Evolutionary conservation across 345 rosid genomes (phyloP).

Genomic region (Rubroshorea leprosula): DNA sequence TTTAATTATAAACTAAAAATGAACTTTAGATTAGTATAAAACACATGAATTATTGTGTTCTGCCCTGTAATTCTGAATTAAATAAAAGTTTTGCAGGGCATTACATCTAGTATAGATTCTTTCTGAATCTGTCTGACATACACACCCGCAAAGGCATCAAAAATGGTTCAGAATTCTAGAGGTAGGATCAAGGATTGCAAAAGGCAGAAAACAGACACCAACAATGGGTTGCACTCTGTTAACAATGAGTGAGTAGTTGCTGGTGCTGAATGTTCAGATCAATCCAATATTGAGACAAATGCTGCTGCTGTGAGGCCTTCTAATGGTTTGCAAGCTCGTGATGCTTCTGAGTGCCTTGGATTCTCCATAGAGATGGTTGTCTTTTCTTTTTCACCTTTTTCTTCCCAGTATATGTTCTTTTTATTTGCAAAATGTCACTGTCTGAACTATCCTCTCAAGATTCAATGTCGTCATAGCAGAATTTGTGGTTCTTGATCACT

Average conservation of each 20-base stretch:
- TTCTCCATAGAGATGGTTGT: constrained; percentile 39
- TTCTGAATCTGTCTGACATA: constrained; percentile 68
- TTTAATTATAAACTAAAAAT: neutral
- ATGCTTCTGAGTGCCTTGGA: constrained; percentile 23
- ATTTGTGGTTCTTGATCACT: neutral
- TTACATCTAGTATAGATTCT: constrained; percentile 49
- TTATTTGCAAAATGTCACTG: neutral
- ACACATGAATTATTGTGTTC: neutral
- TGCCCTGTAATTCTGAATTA: constrained; percentile 17
- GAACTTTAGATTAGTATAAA: neutral
- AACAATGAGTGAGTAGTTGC: too few relatives aligned
- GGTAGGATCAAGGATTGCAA: constrained; percentile 40
- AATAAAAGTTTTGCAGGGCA: constrained; percentile 61
- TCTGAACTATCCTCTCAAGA: neutral
- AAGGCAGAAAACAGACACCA: constrained; percentile 68
- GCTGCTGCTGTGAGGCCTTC: constrained; percentile 12
- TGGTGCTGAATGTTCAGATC: constrained; percentile 13
- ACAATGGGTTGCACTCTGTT: too few relatives aligned
- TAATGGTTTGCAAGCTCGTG: constrained; percentile 23
- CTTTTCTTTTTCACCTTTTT: neutral
- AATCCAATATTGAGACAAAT: constrained; percentile 14
- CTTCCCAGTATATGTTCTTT: too few relatives aligned
- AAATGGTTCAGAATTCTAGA: constrained; percentile 20
- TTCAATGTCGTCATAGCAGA: constrained; percentile 3
- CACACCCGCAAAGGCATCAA: constrained; percentile 29